Base-by-base conservation (phyloP, 345 rosid species). In the Streptanthus diversifolius region DNA sequence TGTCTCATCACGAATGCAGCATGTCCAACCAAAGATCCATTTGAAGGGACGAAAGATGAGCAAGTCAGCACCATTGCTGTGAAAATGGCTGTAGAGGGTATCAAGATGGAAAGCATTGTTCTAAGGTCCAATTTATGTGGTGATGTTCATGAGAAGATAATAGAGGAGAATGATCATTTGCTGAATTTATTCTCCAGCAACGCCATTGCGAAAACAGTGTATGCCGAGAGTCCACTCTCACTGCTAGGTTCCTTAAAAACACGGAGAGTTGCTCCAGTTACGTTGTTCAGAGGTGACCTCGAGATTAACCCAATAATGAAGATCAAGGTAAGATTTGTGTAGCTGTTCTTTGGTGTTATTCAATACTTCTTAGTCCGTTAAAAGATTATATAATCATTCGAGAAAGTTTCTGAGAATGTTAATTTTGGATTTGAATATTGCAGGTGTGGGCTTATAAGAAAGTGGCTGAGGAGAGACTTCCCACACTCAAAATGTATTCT, bases 391-490 rank as follows among this genome's bases (percentile, higher is more conserved):
- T 17, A 41, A 27, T 41, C 6, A 14, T 37, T 63, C n/a, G 32
- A 22, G 52, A 44, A 15, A 32, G 21, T 18, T 40, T 65, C 47
- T 36, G 29, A 27, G 53, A 43, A 12, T 40, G 5, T 7, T 14
- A 33, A 30, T 33, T 44, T 29, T 64, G 45, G 7, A 58, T 59
- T 36, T 61, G 51, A 25, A 25, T 18, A 25, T 63, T 72, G 65
- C 64, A 95, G 99, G 91, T 95, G 39, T 88, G 99, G 99, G 99
- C 86, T 76, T 95, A 90, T 72, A 95, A 95, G 77, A 95, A 91
- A 84, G 91, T 96, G 22, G 77, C 83, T 7, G 98, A 95, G 80
- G 99, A 92, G 83, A 92, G 76, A 81, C 85, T 95, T 77, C 98
- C 99, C 59, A 85, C 90, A 35, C 83, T 92, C 72, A 83, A 91